Percentiles rank a stretch among this genome's conserved stretches.
These are phyloP conservation scores for Patellaria atrata DNA, from an alignment of 495 filamentous ascomycete species.

Conservation along the genomic window DNA sequence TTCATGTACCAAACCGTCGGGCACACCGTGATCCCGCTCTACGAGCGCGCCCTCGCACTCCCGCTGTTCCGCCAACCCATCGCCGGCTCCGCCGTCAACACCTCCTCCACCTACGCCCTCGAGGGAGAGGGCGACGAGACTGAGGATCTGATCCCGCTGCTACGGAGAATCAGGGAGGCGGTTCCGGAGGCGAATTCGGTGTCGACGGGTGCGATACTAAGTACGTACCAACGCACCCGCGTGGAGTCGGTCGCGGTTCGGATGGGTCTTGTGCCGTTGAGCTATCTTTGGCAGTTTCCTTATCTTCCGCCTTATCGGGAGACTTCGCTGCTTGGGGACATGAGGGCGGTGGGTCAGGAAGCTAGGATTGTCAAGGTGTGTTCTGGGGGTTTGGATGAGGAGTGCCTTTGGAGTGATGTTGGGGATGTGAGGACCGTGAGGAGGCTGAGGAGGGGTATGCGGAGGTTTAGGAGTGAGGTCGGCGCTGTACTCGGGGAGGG, in stretches of 20 bases:
- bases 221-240: conserved; percentile 86
- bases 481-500: conserved; percentile 80
- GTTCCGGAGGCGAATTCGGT: conserved; percentile 74
- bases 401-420: conserved; percentile 73
- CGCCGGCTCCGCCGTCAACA: conserved; percentile 48
- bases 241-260: conserved; percentile 76
- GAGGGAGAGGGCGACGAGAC: conserved; percentile 54
- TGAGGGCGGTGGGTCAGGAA: conserved; percentile 61
- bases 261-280: conserved; percentile 62
- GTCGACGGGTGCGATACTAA: conserved; percentile 81
- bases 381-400: conserved; percentile 71
- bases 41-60: conserved; percentile 57
- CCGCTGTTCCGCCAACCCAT: conserved; percentile 72
- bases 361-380: conserved; percentile 89
- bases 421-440: conserved; percentile 35
- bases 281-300: conserved; percentile 85
- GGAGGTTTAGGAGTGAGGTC: conserved; percentile 47
- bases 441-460: conserved; percentile 46
- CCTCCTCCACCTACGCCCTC: conserved; percentile 41
- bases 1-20: conserved; percentile 99
- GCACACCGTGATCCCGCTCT: conserved; percentile 74
- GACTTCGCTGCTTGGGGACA: conserved; percentile 56
- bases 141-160: conserved; percentile 64
- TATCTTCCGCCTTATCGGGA: conserved; percentile 40
- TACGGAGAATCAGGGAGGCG: conserved; percentile 41